phyloP scores from a whole-genome alignment of 306 rosid genomes.

The Vigna mungo region DNA sequence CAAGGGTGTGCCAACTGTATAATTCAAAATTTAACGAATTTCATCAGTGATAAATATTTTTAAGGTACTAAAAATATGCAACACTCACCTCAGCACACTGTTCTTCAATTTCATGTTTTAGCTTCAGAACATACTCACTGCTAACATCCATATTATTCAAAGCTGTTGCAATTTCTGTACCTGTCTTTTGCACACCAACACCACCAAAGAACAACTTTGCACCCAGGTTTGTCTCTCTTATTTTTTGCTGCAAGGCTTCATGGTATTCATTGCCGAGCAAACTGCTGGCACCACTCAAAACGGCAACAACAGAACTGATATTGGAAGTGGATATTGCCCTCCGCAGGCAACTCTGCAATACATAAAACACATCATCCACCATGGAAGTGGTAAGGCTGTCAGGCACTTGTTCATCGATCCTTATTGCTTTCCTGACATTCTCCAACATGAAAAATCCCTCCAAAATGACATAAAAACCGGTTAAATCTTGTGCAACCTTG shows the following conservation, averaged over 20 bases:
- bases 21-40: neutral
- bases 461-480: conserved; percentile 86
- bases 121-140: conserved; percentile 86
- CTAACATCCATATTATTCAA: conserved; percentile 93
- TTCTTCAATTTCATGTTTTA: conserved; percentile 92
- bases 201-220: conserved; percentile 94
- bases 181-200: conserved; percentile 85
- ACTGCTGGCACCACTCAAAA: conserved; percentile 88
- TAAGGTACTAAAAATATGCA: conserved; percentile 29
- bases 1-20: neutral
- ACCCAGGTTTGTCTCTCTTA: conserved; percentile 92
- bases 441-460: conserved; percentile 99
- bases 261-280: conserved; percentile 85
- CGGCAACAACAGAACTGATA: conserved; percentile 89
- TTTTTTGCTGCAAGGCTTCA: conserved; percentile 84
- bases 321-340: conserved; percentile 89
- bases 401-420: conserved; percentile 84
- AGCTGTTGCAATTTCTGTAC: conserved; percentile 86
- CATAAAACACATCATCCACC: conserved; percentile 98
- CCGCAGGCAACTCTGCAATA: conserved; percentile 86
- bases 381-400: conserved; percentile 94
- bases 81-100: conserved; percentile 85
- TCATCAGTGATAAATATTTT: conserved; percentile 5
- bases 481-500: conserved; percentile 85
- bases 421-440: conserved; percentile 90